Percentiles rank a stretch among this genome's conserved stretches.
Conservation (phyloP, 108 stramenopile species). For the Nitzschia sp. region DNA sequence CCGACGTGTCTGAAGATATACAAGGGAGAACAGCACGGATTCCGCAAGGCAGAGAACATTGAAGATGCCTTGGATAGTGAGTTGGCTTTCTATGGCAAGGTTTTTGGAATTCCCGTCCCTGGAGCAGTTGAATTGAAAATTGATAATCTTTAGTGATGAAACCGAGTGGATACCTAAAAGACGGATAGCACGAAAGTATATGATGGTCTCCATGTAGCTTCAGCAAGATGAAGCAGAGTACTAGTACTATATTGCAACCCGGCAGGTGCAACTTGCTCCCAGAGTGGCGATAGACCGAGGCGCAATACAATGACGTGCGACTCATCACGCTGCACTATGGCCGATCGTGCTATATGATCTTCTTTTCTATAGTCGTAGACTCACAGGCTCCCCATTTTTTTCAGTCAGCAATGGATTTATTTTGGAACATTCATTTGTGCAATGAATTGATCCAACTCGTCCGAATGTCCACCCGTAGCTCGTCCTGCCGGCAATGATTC, state of each 20-base stretch:
- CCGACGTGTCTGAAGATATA: constrained; percentile 73
- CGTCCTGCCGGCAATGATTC: constrained; percentile 72
- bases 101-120: constrained; percentile 69
- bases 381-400: too few species aligned
- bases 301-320: too few species aligned
- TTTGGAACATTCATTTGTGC: constrained; percentile 44
- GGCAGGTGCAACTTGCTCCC: too few species aligned
- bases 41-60: constrained; percentile 85
- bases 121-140: constrained; percentile 56
- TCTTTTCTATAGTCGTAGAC: background rate
- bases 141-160: constrained; percentile 47
- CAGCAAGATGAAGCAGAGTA: too few species aligned
- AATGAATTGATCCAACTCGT: constrained; percentile 93
- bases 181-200: too few species aligned
- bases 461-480: constrained; percentile 90
- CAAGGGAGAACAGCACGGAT: constrained; percentile 86
- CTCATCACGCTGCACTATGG: too few species aligned
- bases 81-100: constrained; percentile 66
- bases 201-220: too few species aligned
- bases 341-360: too few species aligned
- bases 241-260: too few species aligned
- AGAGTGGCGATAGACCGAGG: too few species aligned
- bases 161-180: background rate
- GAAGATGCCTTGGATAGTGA: constrained; percentile 74
- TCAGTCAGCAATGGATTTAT: background rate